A percentile compares a stretch with the other conserved stretches of the same genome.
Conservation (phyloP, 805 yeast genomes). For the Grigorovia yakushimaensis region DNA sequence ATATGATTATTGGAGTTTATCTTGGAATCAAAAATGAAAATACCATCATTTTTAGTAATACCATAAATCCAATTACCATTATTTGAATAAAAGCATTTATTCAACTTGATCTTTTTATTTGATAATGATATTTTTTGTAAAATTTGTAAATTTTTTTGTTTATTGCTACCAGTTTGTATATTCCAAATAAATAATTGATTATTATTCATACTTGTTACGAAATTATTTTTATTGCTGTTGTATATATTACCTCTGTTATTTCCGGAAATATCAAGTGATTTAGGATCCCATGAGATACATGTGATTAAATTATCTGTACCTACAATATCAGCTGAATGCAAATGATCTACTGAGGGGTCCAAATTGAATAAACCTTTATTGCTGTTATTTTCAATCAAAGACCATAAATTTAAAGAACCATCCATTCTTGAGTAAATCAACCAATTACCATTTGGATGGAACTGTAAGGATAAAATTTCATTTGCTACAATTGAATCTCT, state of each 20-base stretch:
- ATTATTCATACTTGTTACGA: conserved; percentile 19
- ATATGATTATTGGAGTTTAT: too few relatives aligned
- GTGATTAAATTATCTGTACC: conserved; percentile 14
- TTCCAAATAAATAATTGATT: conserved; percentile 18
- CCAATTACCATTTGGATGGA: conserved; percentile 20
- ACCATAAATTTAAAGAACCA: conserved; percentile 25
- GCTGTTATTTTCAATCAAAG: not conserved
- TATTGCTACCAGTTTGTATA: conserved; percentile 8
- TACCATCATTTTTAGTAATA: conserved; percentile 32
- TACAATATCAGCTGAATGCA: conserved; percentile 7
- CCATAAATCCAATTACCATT: conserved; percentile 40
- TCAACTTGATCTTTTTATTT: conserved; percentile 10
- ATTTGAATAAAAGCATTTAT: conserved; percentile 30
- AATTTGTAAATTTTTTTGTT: conserved; percentile 8
- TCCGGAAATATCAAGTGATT: conserved; percentile 12
- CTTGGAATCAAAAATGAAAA: conserved; percentile 30
- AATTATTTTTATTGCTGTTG: not conserved
- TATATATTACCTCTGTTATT: too few relatives aligned
- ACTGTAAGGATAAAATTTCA: conserved; percentile 17
- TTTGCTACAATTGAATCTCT: conserved; percentile 9
- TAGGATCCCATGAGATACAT: conserved; percentile 21
- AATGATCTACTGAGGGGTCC: not conserved
- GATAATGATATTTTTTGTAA: conserved; percentile 10
- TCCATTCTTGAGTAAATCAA: conserved; percentile 25
- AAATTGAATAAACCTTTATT: not conserved